Conservation (phyloP, 73 alveolate species). For the Paramecium sonneborni region DNA sequence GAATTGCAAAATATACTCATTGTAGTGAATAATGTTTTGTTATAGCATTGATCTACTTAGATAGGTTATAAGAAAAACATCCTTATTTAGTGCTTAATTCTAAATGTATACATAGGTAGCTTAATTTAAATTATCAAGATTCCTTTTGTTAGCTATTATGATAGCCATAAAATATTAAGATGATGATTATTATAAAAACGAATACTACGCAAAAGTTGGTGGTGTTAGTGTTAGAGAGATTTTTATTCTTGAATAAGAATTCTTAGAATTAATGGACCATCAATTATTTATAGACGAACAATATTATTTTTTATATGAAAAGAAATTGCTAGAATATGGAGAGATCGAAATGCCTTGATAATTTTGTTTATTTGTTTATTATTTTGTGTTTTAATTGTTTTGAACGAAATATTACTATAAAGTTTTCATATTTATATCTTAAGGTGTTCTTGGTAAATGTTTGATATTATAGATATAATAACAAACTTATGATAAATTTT, state of each 20-base stretch:
- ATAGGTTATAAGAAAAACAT: conserved; percentile 68
- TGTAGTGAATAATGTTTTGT: conserved; percentile 72
- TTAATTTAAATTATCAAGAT: conserved; percentile 65
- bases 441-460: not conserved
- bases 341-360: conserved; percentile 29
- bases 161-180: conserved; percentile 79
- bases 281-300: conserved; percentile 71
- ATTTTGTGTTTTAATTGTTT: not conserved
- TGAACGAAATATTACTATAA: not conserved
- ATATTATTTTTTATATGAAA: conserved; percentile 64
- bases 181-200: conserved; percentile 73
- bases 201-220: conserved; percentile 82
- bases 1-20: conserved; percentile 73
- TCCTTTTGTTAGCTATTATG: conserved; percentile 76
- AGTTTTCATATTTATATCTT: not conserved
- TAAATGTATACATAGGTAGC: conserved; percentile 68
- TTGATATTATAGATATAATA: too few relatives aligned
- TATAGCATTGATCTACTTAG: conserved; percentile 75
- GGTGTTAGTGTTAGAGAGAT: conserved; percentile 77
- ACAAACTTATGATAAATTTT: not conserved
- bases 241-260: conserved; percentile 73
- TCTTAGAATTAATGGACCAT: conserved; percentile 77
- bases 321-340: conserved; percentile 39
- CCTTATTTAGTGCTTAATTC: conserved; percentile 60
- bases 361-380: not conserved